phyloP scores from a whole-genome alignment of 345 rosid genomes.

The Gossypium arboreum region DNA sequence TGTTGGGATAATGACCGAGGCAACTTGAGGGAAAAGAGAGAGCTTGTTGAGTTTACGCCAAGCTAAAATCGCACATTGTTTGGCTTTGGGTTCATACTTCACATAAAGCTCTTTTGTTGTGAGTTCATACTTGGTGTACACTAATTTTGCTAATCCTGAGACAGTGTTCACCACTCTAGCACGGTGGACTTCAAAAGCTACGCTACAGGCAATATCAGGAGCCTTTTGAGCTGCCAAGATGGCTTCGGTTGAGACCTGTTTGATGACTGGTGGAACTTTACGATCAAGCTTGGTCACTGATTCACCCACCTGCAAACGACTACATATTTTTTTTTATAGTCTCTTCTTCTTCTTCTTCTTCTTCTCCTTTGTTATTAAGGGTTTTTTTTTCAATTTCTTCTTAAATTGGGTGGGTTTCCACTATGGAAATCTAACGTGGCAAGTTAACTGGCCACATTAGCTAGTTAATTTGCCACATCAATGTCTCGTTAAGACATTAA shows the following conservation, averaged over 20 bases:
- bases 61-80: constrained; percentile 66
- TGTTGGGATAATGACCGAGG: constrained; percentile 67
- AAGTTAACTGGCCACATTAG: too few species aligned
- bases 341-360: too few species aligned
- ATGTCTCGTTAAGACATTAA: too few species aligned
- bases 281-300: constrained; percentile 59
- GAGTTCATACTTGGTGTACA: constrained; percentile 56
- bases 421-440: too few species aligned
- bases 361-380: too few species aligned
- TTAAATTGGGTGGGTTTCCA: too few species aligned
- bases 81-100: constrained; percentile 80
- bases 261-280: constrained; percentile 64
- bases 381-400: too few species aligned
- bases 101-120: constrained; percentile 42
- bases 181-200: constrained; percentile 65
- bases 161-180: constrained; percentile 65
- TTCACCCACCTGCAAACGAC: constrained; percentile 46
- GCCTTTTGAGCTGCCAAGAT: constrained; percentile 64
- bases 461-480: too few species aligned
- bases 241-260: constrained; percentile 70
- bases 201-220: constrained; percentile 50
- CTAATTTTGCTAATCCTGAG: constrained; percentile 63
- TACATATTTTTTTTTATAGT: too few species aligned
- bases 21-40: constrained; percentile 78
- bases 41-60: constrained; percentile 81